These are phyloP conservation scores for Flaveria linearis DNA, from an alignment of 129 eudicot species.

Conservation along the genomic window DNA sequence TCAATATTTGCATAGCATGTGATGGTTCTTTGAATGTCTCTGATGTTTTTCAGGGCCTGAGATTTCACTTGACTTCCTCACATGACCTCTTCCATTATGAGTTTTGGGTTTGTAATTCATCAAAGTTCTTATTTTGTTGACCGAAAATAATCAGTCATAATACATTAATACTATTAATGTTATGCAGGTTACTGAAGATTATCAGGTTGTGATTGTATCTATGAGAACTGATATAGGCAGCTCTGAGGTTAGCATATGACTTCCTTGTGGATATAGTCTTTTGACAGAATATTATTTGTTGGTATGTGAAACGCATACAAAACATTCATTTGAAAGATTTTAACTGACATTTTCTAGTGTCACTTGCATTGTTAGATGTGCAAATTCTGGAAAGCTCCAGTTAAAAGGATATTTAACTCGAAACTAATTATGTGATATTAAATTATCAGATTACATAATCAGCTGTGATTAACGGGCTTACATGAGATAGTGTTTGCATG, in stretches of 20 bases:
- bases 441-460: background rate
- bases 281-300: constrained; percentile 15
- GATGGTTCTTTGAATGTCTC: background rate
- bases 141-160: constrained; percentile 21
- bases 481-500: constrained; percentile 4
- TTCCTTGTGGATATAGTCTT: constrained; percentile 9
- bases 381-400: background rate
- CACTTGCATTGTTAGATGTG: constrained; percentile 6
- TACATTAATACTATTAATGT: background rate
- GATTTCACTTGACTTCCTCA: constrained; percentile 69
- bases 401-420: background rate
- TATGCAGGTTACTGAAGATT: constrained; percentile 78
- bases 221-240: constrained; percentile 60
- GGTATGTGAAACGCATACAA: background rate
- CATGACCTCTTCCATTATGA: constrained; percentile 93
- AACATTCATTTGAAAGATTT: background rate
- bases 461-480: background rate
- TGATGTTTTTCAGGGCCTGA: constrained; percentile 64
- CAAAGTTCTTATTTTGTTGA: constrained; percentile 5
- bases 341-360: background rate
- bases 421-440: background rate
- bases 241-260: constrained; percentile 65
- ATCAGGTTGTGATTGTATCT: constrained; percentile 81
- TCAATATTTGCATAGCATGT: constrained; percentile 3
- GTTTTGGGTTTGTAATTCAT: constrained; percentile 74